Percentiles rank a stretch among this genome's conserved stretches.
These are phyloP conservation scores for Cyphellophora europaea DNA, from an alignment of 2,329 filamentous ascomycete genomes.

Conservation along the genomic window DNA sequence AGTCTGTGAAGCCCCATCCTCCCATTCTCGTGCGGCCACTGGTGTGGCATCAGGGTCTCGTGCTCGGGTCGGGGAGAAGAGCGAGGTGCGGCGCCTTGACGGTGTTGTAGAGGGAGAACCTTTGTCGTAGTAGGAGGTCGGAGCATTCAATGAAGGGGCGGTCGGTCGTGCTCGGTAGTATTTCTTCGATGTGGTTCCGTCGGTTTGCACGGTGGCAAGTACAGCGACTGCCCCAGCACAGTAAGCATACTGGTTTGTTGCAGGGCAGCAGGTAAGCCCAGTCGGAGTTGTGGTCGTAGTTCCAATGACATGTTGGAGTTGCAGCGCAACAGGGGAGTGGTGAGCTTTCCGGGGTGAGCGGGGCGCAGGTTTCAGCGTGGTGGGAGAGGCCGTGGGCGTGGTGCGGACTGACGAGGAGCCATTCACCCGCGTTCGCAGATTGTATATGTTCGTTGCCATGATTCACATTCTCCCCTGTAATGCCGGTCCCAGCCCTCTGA, in stretches of 20 bases:
- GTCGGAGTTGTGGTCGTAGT: slow-evolving; percentile 78
- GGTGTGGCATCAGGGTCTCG: slow-evolving; percentile 28
- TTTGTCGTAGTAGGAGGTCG: slow-evolving; percentile 42
- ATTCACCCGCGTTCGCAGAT: slow-evolving; percentile 17
- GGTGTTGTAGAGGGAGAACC: slow-evolving; percentile 49
- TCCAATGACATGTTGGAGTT: slow-evolving; percentile 53
- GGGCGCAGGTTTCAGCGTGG: slow-evolving; percentile 5
- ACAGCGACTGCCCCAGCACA: slow-evolving; percentile 92
- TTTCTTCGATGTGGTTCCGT: slow-evolving; percentile 58
- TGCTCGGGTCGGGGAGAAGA: slow-evolving; percentile 37
- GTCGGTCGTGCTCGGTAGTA: slow-evolving; percentile 82
- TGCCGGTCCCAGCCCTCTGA: not conserved
- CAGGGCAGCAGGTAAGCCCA: slow-evolving; percentile 72
- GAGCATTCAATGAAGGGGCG: slow-evolving; percentile 56
- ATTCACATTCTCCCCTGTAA: slow-evolving; percentile 8
- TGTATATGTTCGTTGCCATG: slow-evolving; percentile 17
- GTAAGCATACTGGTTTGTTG: slow-evolving; percentile 68
- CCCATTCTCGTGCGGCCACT: slow-evolving; percentile 41
- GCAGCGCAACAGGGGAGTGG: slow-evolving; percentile 10
- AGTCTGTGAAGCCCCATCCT: slow-evolving; percentile 58
- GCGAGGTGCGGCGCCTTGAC: slow-evolving; percentile 48
- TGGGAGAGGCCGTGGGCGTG: slow-evolving; percentile 9
- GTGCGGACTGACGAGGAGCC: slow-evolving; percentile 10
- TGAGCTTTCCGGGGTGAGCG: slow-evolving; percentile 9
- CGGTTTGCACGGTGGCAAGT: slow-evolving; percentile 66